Percentiles rank a stretch among this genome's conserved stretches.
Conservation (phyloP, 2,329 filamentous ascomycete species). For the Aspergillus phoenicis region DNA sequence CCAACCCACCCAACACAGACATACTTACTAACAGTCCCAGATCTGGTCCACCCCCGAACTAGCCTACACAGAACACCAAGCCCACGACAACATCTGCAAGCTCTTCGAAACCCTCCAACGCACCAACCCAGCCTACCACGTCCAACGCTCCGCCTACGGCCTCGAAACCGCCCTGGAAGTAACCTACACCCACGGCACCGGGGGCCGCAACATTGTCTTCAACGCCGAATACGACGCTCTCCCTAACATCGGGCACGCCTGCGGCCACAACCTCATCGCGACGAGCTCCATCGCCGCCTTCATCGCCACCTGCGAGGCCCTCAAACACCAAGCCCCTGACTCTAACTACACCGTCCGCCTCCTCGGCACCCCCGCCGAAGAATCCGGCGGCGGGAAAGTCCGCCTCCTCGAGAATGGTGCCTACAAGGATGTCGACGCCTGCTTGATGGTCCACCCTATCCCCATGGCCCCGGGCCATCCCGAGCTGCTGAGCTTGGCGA, state of each 20-base stretch:
- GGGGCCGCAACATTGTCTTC: constrained; percentile 33
- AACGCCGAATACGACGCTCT: constrained; percentile 46
- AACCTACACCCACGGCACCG: constrained; percentile 32
- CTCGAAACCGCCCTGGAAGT: constrained; percentile 55
- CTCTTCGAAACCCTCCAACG: constrained; percentile 35
- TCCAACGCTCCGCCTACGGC: constrained; percentile 51
- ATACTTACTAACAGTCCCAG: constrained; percentile 17
- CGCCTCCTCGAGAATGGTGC: constrained; percentile 46
- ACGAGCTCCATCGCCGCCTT: constrained; percentile 41
- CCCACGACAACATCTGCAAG: constrained; percentile 52
- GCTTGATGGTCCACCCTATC: constrained; percentile 45
- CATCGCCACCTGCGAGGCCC: constrained; percentile 34
- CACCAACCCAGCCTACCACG: constrained; percentile 42
- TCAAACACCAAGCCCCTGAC: constrained; percentile 2
- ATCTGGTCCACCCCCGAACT: constrained; percentile 54
- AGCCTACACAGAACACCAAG: constrained; percentile 54
- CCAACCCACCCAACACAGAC: constrained; percentile 10
- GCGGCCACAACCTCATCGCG: constrained; percentile 38
- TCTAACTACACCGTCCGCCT: constrained; percentile 35
- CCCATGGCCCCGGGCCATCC: constrained; percentile 30
- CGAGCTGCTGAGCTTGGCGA: constrained; percentile 26
- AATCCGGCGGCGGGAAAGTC: constrained; percentile 41
- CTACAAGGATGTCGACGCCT: constrained; percentile 40
- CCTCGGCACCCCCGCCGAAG: constrained; percentile 40
- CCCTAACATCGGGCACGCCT: constrained; percentile 40